Evolutionary conservation across 2,329 filamentous ascomycete species (phyloP), one percentile per base, ranked within the genome.

Genomic region (Beauveria caledonica): DNA sequence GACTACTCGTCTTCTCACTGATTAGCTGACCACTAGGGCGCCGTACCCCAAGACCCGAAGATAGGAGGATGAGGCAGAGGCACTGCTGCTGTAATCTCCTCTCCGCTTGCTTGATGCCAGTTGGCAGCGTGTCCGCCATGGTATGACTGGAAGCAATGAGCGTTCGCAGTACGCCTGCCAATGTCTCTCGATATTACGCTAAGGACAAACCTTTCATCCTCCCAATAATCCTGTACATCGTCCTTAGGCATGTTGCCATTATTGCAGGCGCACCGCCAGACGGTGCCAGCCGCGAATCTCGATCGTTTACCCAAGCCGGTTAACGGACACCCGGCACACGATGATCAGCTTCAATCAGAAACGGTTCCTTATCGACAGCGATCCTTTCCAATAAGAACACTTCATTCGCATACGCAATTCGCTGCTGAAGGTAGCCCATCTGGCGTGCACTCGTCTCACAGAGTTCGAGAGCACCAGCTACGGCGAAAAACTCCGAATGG

Each of bases 401-500:
- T 25, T 59, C 48, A 62, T 27, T 36, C 64, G 11, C 53, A 60
- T 25, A 21, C 56, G 4, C 25, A 29, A 42, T 3, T 25, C 10
- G 27, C 42, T 1, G 27, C 42, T 1, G 50, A 17, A 23, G 21
- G 29, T 13, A 5, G 25, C 48, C 39, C 48, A 15, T 59, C 40
- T 27, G 46, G 40, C 52, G 50, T 63, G 62, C 67, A 70, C 64
- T 61, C 68, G 44, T 62, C 66, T 62, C 72, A 74, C 25, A 44
- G 57, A 19, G 44, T 19, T 60, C 71, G 74, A 58, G 91, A 96
- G 72, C 86, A 96, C 72, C 89, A 90, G 67, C 79, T 97, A 60
- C 86, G 93, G 65, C 85, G 93, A 65, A 97, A 97, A 74, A 97
- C 93, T 9, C 94, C 93, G 5, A 93, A 87, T 69, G 94, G 93